Percentiles rank a stretch among this genome's conserved stretches.
These are phyloP conservation scores for Fusarium succisae DNA, from an alignment of 2,329 filamentous ascomycete species.

Conservation along the genomic window DNA sequence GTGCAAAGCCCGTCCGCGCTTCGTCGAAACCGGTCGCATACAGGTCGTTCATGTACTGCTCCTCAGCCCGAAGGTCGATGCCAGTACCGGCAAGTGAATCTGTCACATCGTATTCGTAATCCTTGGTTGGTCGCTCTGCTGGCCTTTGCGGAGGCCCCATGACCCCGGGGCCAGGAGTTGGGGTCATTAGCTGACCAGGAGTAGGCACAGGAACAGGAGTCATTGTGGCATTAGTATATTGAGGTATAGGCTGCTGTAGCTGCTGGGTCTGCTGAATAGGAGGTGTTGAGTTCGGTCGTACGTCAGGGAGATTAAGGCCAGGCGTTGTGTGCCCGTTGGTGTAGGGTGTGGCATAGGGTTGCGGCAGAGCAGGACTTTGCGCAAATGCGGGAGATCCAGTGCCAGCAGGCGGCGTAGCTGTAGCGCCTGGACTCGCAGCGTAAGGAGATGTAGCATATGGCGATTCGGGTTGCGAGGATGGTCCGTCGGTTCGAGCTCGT, in stretches of 20 bases:
- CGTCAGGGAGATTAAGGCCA: slow-evolving; percentile 49
- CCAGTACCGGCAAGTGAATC: slow-evolving; percentile 87
- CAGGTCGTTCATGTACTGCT: slow-evolving; percentile 78
- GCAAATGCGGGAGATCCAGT: slow-evolving; percentile 50
- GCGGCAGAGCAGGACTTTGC: slow-evolving; percentile 46
- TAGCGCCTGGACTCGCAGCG: slow-evolving; percentile 56
- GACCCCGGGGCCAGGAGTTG: slow-evolving; percentile 42
- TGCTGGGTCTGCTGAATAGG: slow-evolving; percentile 47
- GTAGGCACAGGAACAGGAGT: slow-evolving; percentile 40
- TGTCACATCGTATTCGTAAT: slow-evolving; percentile 76
- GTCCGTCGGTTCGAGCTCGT: slow-evolving; percentile 67
- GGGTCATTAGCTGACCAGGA: slow-evolving; percentile 35
- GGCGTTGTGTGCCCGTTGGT: slow-evolving; percentile 51
- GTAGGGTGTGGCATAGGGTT: slow-evolving; percentile 50
- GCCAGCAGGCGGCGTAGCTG: slow-evolving; percentile 52
- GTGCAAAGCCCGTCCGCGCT: slow-evolving; percentile 59
- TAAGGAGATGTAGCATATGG: slow-evolving; percentile 66
- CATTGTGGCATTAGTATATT: slow-evolving; percentile 41
- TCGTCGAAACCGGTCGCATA: slow-evolving; percentile 65
- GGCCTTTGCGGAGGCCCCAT: slow-evolving; percentile 71
- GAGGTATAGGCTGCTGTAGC: slow-evolving; percentile 32
- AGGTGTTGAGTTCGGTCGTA: slow-evolving; percentile 46
- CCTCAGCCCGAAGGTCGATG: slow-evolving; percentile 87
- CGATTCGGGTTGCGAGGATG: slow-evolving; percentile 72
- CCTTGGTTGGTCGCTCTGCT: slow-evolving; percentile 69